Evolutionary conservation across 2,329 filamentous ascomycete species (phyloP), one percentile per base, ranked within the genome.

Genomic region (Zymoseptoria tritici): DNA sequence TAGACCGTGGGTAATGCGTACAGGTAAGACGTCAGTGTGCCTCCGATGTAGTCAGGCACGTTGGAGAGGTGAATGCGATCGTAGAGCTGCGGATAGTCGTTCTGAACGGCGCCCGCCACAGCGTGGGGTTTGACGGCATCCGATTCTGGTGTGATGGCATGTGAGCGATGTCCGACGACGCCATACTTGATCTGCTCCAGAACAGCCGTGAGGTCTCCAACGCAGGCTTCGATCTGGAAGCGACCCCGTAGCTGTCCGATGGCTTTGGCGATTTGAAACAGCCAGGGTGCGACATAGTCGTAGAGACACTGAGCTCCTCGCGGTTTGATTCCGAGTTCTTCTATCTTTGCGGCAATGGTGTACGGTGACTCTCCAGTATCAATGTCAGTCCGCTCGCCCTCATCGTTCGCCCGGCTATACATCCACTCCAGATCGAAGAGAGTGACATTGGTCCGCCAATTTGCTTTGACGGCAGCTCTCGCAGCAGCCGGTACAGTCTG

Each of bases 21-120:
- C 2, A 59, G 49, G 9, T 59, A 59, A 2, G 59, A 57, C 8
- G 49, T n/a, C 7, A 63, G 26, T 6, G 29, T 59, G 1, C 61
- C 61, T 8, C 57, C 54, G 31, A 61, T 56, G 19, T 61, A 61
- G 26, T 63, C 61, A 19, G 59, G 61, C 16, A 63, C 55, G 21
- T 63, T 61, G 2, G 61, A 63, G 16, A 63, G 31, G 36, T 63
- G 56, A 8, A 63, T 59, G 36, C 61, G 54, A 29, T 63, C 56
- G 53, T 63, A 63, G 2, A 36, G 29, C n/a, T 50, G 49, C 13
- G 58, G 55, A 9, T 54, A 58, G 2, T 58, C 54, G 7, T 57
- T n/a, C 1, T 52, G 50, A 16, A 46, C 36, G 6, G 11, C 3
- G 36, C 4, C 13, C 20, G 20, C 19, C 3, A 13, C 16, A 20